Base-by-base conservation (phyloP, 768 basidiomycete genomes). In the Podaxis carcinomalis region DNA sequence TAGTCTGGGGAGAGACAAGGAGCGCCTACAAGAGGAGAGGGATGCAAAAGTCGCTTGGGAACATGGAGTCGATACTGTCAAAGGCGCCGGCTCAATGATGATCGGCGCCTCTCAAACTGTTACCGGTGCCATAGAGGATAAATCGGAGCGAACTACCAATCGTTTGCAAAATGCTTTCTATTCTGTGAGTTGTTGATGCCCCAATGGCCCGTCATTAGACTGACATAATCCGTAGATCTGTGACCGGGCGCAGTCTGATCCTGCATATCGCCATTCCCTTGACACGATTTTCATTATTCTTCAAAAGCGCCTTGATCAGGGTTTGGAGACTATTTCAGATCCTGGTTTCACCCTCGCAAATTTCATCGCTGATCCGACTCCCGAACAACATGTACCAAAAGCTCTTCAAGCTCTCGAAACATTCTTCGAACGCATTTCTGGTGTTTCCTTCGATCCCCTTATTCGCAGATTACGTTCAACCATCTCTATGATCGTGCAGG, bases 41-140 rank as follows among this genome's bases (percentile, higher is more conserved):
- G 85, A 88, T 32, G 61, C 76, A 3, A 82, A 81, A 67, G 78
- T 77, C 5, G 75, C 78, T 27, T 91, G 87, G 68, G 85, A 89
- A 71, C 82, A 82, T 64, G 79, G 84, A 0, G 86, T 90, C 83
- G 89, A 89, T 32, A 80, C 79, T 0, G 75, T 83, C 9, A 90
- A 87, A 68, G 78, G 73, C 10, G 77, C 74, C 0, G 89, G 89
- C 6, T 81, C 80, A 0, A 75, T 74, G 35, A 80, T 78, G 6
- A 90, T 90, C 27, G 86, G 83, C 3, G 75, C 74, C 0, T 75
- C 76, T 3, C 84, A 88, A 66, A 69, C 71, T 0, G 76, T 78
- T 2, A 73, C 75, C 2, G 70, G 67, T 0, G 74, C 76, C 4
- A 70, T 75, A 0, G 71, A 86, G 63, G 82, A 87, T 13, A 69